phyloP scores from a whole-genome alignment of 257 asterid species.

The Gentiana macrophylla region DNA sequence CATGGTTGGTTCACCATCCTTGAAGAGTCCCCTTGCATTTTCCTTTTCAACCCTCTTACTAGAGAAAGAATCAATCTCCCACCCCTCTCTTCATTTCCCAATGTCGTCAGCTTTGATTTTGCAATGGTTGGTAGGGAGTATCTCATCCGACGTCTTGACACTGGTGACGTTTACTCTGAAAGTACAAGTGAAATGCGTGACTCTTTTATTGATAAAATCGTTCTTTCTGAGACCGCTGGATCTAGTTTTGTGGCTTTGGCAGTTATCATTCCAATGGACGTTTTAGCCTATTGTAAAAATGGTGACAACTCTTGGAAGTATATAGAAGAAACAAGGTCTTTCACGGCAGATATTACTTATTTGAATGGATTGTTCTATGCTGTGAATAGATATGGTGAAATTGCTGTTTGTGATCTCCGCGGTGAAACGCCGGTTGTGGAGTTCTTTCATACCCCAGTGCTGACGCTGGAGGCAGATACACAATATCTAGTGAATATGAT shows the following conservation, averaged over 20 bases:
- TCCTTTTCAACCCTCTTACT: slow-evolving; percentile 69
- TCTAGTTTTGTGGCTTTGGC: slow-evolving; percentile 41
- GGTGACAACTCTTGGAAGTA: slow-evolving; percentile 44
- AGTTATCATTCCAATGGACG: slow-evolving; percentile 34
- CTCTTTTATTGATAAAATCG: slow-evolving; percentile 41
- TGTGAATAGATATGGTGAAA: slow-evolving; percentile 40
- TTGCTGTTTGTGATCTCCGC: slow-evolving; percentile 45
- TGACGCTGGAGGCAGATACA: slow-evolving; percentile 40
- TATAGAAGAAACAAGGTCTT: slow-evolving; percentile 29
- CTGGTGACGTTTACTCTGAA: slow-evolving; percentile 3
- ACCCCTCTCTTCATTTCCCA: slow-evolving; percentile 45
- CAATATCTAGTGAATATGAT: slow-evolving; percentile 59
- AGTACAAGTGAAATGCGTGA: slow-evolving; percentile 65
- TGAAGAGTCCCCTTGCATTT: slow-evolving; percentile 57
- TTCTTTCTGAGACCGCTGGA: slow-evolving; percentile 49
- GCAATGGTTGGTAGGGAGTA: slow-evolving; percentile 59
- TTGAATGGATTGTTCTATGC: slow-evolving; percentile 33
- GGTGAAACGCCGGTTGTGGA: slow-evolving; percentile 25
- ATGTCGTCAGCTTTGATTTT: slow-evolving; percentile 40
- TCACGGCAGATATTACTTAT: slow-evolving; percentile 56
- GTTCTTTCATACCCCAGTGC: slow-evolving; percentile 20
- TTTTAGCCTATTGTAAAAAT: slow-evolving; percentile 44
- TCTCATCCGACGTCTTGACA: slow-evolving; percentile 26
- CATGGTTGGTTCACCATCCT: slow-evolving; percentile 58
- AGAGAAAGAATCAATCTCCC: slow-evolving; percentile 49